Evolutionary conservation across 345 rosid genomes (phyloP), one percentile per base, ranked within the genome.

Genomic region (Raphanus sativus): DNA sequence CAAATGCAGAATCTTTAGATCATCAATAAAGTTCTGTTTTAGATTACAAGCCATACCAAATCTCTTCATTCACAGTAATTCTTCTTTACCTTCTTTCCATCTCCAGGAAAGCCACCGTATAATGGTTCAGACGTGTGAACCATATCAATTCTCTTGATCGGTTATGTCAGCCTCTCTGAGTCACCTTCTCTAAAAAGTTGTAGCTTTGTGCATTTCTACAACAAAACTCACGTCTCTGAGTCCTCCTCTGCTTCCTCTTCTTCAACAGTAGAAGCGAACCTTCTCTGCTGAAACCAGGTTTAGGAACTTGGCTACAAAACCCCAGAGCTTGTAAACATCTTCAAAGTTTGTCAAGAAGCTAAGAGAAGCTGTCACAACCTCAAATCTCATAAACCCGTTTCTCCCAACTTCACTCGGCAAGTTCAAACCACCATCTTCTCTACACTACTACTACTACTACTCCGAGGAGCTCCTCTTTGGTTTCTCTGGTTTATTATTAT

Each of bases 271-370:
- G 87, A 72, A 79, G 91, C 32, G 83, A 80, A 34, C 90, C 91
- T 75, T 91, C 97, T 60, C 83, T 79, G 72, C 91, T 78, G 68
- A 89, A 92, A 38, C 82, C 50, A 0, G 98, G 84, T 90, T 84
- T 34, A 94, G 86, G 80, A 94, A 94, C 88, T 89, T 94, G 16
- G 94, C 90, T 3, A 90, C 89, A 45, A 94, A 94, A 34, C 83
- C 87, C 99, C 98, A 94, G 75, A 94, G 77, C 84, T 89, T 90
- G 83, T 94, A 94, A 25, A 94, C 98, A 82, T 94, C 99, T 77
- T 92, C 98, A 75, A 94, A 94, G 85, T 94, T 91, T 28, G 97
- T 90, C 80, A 94, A 84, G 79, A 94, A 94, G 70, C 98, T 86
- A 0, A 94, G 90, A 55, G 99, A 94, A 59, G 97, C 98, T 11